Percentiles rank a stretch among this genome's conserved stretches.
phyloP scores from a whole-genome alignment of 2,329 filamentous ascomycete species.

The Huntiella moniliformis region DNA sequence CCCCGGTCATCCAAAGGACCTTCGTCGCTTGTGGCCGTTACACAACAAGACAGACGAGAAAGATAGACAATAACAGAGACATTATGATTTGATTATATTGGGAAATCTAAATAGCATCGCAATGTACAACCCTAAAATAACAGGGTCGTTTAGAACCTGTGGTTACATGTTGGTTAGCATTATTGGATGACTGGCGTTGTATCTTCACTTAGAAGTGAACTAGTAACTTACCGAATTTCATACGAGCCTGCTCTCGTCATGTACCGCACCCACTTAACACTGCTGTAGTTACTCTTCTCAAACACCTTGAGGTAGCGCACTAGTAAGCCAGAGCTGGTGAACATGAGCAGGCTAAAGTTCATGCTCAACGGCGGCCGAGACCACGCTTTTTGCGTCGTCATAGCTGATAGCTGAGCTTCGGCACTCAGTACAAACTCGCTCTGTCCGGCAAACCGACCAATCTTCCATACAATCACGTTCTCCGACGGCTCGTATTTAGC shows the following conservation, averaged over 20 bases:
- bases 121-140: too few relatives aligned
- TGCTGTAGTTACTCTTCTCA: constrained; percentile 97
- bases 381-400: constrained; percentile 98
- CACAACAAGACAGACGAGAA: too few relatives aligned
- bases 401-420: constrained; percentile 80
- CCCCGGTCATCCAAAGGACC: too few relatives aligned
- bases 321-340: constrained; percentile 80
- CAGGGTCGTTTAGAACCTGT: too few relatives aligned
- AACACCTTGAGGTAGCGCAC: constrained; percentile 96
- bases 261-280: constrained; percentile 97
- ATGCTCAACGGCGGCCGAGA: constrained; percentile 79
- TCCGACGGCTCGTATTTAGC: constrained; percentile 97
- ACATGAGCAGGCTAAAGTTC: constrained; percentile 92
- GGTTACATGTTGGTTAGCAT: constrained; percentile 11
- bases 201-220: too few relatives aligned
- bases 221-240: constrained; percentile 56
- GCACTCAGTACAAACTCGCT: constrained; percentile 89
- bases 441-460: constrained; percentile 93
- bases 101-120: too few relatives aligned
- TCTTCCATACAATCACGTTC: constrained; percentile 98
- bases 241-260: constrained; percentile 98
- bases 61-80: too few relatives aligned
- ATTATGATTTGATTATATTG: too few relatives aligned
- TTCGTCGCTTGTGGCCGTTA: too few relatives aligned
- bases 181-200: not conserved